Percentiles rank a stretch among this genome's conserved stretches.
These are phyloP conservation scores for Juncus inflexus DNA, from an alignment of 176 grass and related monocot genomes.

Conservation along the genomic window DNA sequence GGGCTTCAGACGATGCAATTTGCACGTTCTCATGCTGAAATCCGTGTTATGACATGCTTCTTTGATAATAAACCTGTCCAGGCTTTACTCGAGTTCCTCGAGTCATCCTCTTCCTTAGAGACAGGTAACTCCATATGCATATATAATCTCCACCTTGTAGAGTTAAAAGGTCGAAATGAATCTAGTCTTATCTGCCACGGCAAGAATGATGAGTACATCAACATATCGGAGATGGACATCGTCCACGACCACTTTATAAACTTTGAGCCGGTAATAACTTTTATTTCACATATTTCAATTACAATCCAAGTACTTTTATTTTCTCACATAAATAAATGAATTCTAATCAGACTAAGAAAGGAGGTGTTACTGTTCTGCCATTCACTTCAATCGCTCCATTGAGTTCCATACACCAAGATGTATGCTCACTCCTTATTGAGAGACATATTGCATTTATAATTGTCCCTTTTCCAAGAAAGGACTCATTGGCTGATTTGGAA, in stretches of 20 bases:
- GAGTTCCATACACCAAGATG: conserved; percentile 36
- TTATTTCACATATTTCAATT: not conserved
- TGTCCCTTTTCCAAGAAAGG: conserved; percentile 30
- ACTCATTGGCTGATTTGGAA: conserved; percentile 6
- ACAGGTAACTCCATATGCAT: conserved; percentile 5
- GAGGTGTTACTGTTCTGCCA: conserved; percentile 12
- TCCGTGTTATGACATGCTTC: conserved; percentile 16
- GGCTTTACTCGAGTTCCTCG: conserved; percentile 17
- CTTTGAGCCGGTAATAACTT: conserved; percentile 11
- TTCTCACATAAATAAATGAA: not conserved
- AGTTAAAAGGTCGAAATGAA: conserved; percentile 19
- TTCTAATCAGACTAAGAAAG: conserved; percentile 24
- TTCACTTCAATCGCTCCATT: conserved; percentile 38
- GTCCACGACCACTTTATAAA: conserved; percentile 30
- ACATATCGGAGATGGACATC: conserved; percentile 17
- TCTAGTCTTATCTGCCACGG: conserved; percentile 33
- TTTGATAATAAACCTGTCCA: conserved; percentile 21
- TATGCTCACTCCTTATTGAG: conserved; percentile 33
- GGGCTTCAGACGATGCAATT: too few species aligned
- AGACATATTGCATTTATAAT: conserved; percentile 27
- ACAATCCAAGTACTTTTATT: too few species aligned
- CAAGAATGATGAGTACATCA: conserved; percentile 20
- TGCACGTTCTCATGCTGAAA: not conserved
- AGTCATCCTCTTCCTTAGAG: conserved; percentile 13
- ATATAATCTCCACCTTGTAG: conserved; percentile 34